Evolutionary conservation across 768 basidiomycete genomes (phyloP).

Genomic region (Phaffia tasmanica): DNA sequence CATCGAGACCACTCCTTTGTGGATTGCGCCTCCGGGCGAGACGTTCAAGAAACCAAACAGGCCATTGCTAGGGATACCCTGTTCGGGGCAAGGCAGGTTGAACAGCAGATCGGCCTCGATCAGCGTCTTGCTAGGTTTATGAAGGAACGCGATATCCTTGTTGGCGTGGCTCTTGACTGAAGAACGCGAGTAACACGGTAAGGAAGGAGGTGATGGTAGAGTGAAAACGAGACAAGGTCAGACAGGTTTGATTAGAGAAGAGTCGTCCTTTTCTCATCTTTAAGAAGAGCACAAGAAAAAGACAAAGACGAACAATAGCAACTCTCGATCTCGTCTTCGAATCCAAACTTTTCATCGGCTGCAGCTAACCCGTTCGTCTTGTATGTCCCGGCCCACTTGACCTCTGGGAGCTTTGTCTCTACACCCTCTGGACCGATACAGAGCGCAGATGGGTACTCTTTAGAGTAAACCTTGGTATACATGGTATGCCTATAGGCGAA

Average conservation of each 20-base stretch:
- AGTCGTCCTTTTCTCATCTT: no score
- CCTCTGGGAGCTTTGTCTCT: slow-evolving; percentile 40
- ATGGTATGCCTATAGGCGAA: neutral
- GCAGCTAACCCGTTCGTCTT: slow-evolving; percentile 30
- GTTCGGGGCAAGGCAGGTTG: slow-evolving; percentile 69
- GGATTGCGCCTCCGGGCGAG: no score
- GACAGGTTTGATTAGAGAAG: neutral
- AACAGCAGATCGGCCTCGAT: slow-evolving; percentile 72
- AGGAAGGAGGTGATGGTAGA: neutral
- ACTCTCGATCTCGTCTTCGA: slow-evolving; percentile 46
- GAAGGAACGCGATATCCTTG: slow-evolving; percentile 75
- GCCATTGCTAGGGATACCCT: slow-evolving; percentile 36
- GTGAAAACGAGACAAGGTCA: neutral
- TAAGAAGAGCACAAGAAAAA: slow-evolving; percentile 16
- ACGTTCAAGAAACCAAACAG: neutral
- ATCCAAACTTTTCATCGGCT: slow-evolving; percentile 47
- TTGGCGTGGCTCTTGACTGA: slow-evolving; percentile 53
- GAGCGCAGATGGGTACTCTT: slow-evolving; percentile 27
- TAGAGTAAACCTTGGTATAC: neutral
- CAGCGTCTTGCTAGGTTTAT: slow-evolving; percentile 56
- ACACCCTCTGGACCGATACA: slow-evolving; percentile 55
- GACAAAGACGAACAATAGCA: slow-evolving; percentile 23
- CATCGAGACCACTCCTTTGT: no score
- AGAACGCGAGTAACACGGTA: slow-evolving; percentile 35
- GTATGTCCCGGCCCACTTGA: slow-evolving; percentile 51